A percentile compares a stretch with the other conserved stretches of the same genome.
phyloP scores from a whole-genome alignment of 225 moss, liverwort and hornwort species.

The Takakia lepidozioides region DNA sequence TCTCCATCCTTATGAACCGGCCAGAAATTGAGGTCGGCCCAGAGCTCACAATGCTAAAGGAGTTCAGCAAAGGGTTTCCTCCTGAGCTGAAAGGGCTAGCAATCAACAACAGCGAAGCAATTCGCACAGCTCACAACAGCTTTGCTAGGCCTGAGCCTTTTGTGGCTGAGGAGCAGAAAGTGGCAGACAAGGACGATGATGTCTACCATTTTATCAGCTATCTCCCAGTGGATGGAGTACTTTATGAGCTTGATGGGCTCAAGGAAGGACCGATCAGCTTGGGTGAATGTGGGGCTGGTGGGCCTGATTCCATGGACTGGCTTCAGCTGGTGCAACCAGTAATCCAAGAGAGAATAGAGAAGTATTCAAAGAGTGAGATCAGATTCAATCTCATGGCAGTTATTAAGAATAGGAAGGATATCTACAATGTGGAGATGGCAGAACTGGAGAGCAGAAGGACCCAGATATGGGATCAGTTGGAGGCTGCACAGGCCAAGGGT shows the following conservation, averaged over 20 bases:
- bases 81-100: slow-evolving; percentile 85
- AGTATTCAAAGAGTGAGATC: slow-evolving; percentile 88
- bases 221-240: slow-evolving; percentile 74
- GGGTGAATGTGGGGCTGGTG: slow-evolving; percentile 61
- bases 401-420: slow-evolving; percentile 83
- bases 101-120: slow-evolving; percentile 96
- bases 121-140: slow-evolving; percentile 93
- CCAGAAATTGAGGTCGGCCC: slow-evolving; percentile 90
- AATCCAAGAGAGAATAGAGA: slow-evolving; percentile 93
- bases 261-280: slow-evolving; percentile 95
- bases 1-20: slow-evolving; percentile 90
- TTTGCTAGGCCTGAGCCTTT: slow-evolving; percentile 95
- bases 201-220: slow-evolving; percentile 99
- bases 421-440: slow-evolving; percentile 57
- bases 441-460: slow-evolving; percentile 63
- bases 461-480: slow-evolving; percentile 45
- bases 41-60: slow-evolving; percentile 69
- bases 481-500: slow-evolving; percentile 32
- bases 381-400: slow-evolving; percentile 98
- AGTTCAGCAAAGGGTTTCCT: slow-evolving; percentile 83
- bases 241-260: slow-evolving; percentile 92
- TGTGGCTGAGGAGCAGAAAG: slow-evolving; percentile 82
- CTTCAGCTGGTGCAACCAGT: slow-evolving; percentile 93
- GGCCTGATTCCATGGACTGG: slow-evolving; percentile 68
- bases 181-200: slow-evolving; percentile 91